A percentile compares a stretch with the other conserved stretches of the same genome.
Evolutionary conservation across 169 alveolate genomes (phyloP).

Genomic region (Plasmodium gaboni): DNA sequence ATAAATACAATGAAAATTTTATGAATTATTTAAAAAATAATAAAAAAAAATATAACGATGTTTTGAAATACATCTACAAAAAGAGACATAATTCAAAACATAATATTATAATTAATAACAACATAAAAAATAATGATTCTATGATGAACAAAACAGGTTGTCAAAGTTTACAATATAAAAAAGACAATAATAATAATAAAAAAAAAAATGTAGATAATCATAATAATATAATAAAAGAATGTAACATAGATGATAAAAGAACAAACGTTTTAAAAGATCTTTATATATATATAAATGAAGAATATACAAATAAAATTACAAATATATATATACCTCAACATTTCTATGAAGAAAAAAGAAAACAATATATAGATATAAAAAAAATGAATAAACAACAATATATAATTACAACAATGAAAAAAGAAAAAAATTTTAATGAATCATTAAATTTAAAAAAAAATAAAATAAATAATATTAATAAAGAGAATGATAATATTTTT

Average conservation of each 20-base stretch:
- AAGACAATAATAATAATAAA: not conserved
- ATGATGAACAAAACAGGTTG: too few species aligned
- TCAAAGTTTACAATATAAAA: too few species aligned
- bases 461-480: not conserved
- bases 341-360: conserved; percentile 38
- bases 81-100: conserved; percentile 5
- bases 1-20: conserved; percentile 56
- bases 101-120: not conserved
- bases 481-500: not conserved
- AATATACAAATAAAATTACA: not conserved
- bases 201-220: not conserved
- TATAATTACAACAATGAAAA: conserved; percentile 6
- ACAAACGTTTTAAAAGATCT: conserved; percentile 17
- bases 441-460: too few species aligned
- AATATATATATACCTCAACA: conserved; percentile 25
- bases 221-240: not conserved
- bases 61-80: conserved; percentile 54
- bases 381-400: not conserved
- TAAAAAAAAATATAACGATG: conserved; percentile 56
- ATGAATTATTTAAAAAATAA: conserved; percentile 49
- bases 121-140: not conserved
- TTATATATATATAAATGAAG: conserved; percentile 36
- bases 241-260: not conserved
- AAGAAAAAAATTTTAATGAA: not conserved
- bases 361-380: conserved; percentile 39